Evolutionary conservation across 2,329 filamentous ascomycete species (phyloP).

Genomic region (Talaromyces sp.): DNA sequence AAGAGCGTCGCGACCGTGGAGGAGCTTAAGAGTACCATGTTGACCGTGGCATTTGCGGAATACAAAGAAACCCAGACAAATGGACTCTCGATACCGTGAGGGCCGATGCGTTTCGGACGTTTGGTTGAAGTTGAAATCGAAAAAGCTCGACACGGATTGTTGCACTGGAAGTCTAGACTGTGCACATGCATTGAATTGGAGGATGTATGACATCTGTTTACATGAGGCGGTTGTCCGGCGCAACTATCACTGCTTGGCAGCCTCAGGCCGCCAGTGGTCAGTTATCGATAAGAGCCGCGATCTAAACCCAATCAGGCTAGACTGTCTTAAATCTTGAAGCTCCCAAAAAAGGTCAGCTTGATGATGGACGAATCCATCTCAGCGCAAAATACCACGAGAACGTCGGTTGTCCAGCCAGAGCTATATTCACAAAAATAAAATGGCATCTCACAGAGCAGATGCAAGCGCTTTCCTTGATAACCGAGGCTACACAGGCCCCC

Average conservation of each 20-base stretch:
- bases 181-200: not conserved
- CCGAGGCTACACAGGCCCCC: constrained; percentile 71
- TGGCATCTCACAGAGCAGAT: constrained; percentile 68
- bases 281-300: not conserved
- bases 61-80: not conserved
- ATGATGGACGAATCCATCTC: not conserved
- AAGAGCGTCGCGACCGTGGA: constrained; percentile 44
- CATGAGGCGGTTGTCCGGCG: constrained; percentile 15
- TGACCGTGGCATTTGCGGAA: constrained; percentile 20
- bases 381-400: not conserved
- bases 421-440: constrained; percentile 22
- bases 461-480: constrained; percentile 78
- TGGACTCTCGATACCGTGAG: not conserved
- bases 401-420: not conserved
- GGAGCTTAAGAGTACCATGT: constrained; percentile 47
- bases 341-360: not conserved
- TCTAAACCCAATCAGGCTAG: not conserved
- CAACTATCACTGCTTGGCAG: constrained; percentile 14
- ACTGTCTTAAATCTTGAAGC: not conserved
- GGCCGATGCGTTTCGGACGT: not conserved
- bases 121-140: not conserved
- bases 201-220: constrained; percentile 13
- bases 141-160: no score
- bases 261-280: not conserved
- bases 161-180: not conserved